Evolutionary conservation across 2,329 filamentous ascomycete species (phyloP), one percentile per base, ranked within the genome.

Genomic region (Fusarium tupiense): DNA sequence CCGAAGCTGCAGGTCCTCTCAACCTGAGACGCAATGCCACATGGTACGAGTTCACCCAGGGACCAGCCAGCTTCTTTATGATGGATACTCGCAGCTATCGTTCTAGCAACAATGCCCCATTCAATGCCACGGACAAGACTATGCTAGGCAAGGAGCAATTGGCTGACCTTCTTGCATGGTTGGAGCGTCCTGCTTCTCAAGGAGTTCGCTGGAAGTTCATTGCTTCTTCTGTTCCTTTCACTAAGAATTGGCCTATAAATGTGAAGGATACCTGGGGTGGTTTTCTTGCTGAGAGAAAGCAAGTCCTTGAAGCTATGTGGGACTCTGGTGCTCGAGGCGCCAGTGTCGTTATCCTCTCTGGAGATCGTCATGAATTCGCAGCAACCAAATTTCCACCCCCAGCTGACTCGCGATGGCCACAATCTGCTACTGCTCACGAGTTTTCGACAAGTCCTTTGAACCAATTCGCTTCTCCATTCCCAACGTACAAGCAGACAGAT

Each of bases 301-400:
- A 86, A 63, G 89, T 98, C 33, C 91, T 99, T 20, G 93, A 98
- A 81, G 93, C 94, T 5, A 98, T 98, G 90, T 98, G 96, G 95
- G 92, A 93, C 70, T 91, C 93, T 1, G 92, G 94, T n/a, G 85
- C 89, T 4, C 89, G 90, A 10, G 93, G 94, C 12, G 86, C 93
- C 11, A 94, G 95, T 31, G 91, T 98, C 13, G 88, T 98, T 7
- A 86, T 98, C 19, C 86, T 99, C 17, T 96, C 93, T 22, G 96
- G 96, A 2, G 96, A 99, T 79, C 88, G 96, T n/a, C 96, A 99
- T 80, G 96, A 99, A 82, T 98, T 98, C 81, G 96, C 94, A 4
- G 95, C 96, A 1, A 98, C 96, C 0, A 91, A 92, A 56, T 92
- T 93, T 84, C 92, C 87, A 22, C 91, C 88, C n/a, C 90, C 87